Evolutionary conservation across 352 stramenopile species (phyloP), one percentile per base, ranked within the genome.

Genomic region (Saprolegnia parasitica): DNA sequence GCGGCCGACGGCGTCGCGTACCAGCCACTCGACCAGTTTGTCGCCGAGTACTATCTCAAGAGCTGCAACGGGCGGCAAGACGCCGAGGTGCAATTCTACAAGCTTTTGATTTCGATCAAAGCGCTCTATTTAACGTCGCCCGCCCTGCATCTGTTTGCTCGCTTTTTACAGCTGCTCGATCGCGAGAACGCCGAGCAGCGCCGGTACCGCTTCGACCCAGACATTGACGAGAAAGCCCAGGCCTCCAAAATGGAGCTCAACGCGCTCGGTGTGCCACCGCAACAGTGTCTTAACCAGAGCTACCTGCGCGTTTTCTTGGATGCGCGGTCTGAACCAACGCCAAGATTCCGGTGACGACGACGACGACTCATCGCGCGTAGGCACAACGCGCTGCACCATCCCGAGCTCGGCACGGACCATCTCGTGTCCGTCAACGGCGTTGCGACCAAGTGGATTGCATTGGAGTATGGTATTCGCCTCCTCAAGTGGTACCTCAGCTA

Each of bases 31-130:
- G 24, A 70, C 42, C 78, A 81, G 29, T 92, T 89, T 35, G 77
- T 89, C 52, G 84, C 79, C 54, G 81, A 90, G 67, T 90, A 79
- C 61, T 92, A 89, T 54, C 75, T 92, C 35, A 90, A 89, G 73
- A 84, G 76, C 10, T 77, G 87, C 49, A 76, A 78, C 4, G 68
- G 89, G 18, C 77, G 84, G 1, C 82, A 90, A 65, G 79, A 72
- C 52, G 84, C 84, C 21, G 84, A 92, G 56, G 73, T 90, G 56
- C 82, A 75, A 0, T 65, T 92, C 4, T 92, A 90, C 42, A 80
- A 82, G 0, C 83, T 92, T 26, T 75, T 92, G 54, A 70, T 92
- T 52, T 89, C 84, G 8, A 74, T 87, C 67, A 90, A 92, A 71
- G 78, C 79, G 55, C 62, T 65, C 0, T 87, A 82, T 46, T 74